A percentile compares a stretch with the other conserved stretches of the same genome.
These are phyloP conservation scores for Musa troglodytarum DNA, from an alignment of 176 grass and related monocot species.

Conservation along the genomic window DNA sequence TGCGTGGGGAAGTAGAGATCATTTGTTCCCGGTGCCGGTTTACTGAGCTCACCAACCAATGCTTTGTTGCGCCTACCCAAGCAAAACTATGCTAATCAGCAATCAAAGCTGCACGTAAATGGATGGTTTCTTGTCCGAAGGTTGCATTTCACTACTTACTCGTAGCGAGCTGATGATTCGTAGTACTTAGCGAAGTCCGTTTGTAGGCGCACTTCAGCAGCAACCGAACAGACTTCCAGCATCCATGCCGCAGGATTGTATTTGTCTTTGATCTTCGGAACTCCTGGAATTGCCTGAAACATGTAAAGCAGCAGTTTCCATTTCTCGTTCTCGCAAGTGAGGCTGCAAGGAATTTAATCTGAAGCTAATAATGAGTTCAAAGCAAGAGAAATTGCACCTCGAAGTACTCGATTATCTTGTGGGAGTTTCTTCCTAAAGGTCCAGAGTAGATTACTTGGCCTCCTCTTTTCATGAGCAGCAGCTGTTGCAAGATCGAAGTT, in stretches of 20 bases:
- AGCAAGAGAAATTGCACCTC: constrained; percentile 41
- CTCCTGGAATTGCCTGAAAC: constrained; percentile 82
- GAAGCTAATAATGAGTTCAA: neutral
- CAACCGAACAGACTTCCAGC: constrained; percentile 87
- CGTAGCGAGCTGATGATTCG: constrained; percentile 60
- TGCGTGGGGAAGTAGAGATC: constrained; percentile 88
- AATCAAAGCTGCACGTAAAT: neutral
- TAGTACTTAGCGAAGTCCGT: constrained; percentile 83
- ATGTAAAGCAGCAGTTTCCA: neutral
- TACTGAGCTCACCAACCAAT: constrained; percentile 51
- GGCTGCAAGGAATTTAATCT: neutral
- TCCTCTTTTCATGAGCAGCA: constrained; percentile 90
- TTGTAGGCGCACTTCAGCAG: constrained; percentile 66
- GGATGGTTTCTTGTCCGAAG: neutral
- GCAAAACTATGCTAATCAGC: neutral
- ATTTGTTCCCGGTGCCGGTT: constrained; percentile 47
- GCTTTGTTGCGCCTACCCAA: constrained; percentile 64
- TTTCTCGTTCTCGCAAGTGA: neutral
- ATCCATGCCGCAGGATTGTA: constrained; percentile 98
- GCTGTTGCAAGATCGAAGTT: constrained; percentile 26
- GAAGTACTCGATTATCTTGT: constrained; percentile 86
- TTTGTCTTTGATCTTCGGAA: constrained; percentile 85
- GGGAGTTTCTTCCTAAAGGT: constrained; percentile 65
- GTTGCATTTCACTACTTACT: constrained; percentile 34
- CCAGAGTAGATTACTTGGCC: constrained; percentile 96